Percentiles rank a stretch among this genome's conserved stretches.
These are phyloP conservation scores for Ustanciosporium gigantosporum DNA, from an alignment of 1,284 basidiomycete species.

Conservation along the genomic window DNA sequence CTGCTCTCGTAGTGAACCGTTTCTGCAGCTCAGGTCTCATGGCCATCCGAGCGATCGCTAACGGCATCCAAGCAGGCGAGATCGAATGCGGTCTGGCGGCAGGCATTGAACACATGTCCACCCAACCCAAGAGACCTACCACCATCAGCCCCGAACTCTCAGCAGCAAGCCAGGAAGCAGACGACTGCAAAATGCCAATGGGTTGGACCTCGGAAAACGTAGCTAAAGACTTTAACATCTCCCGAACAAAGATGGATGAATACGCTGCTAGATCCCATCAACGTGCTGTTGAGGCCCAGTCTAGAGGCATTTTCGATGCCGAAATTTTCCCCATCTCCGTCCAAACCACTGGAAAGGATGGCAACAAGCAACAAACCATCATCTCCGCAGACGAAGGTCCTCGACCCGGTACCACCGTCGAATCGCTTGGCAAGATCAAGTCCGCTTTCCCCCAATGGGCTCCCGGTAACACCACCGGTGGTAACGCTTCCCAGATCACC, in stretches of 20 bases:
- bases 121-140: constrained; percentile 34
- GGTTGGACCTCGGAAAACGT: constrained; percentile 83
- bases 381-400: constrained; percentile 81
- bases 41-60: constrained; percentile 78
- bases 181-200: constrained; percentile 69
- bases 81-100: constrained; percentile 82
- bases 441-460: constrained; percentile 88
- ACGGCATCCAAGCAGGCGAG: constrained; percentile 78
- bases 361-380: constrained; percentile 67
- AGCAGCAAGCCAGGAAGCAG: constrained; percentile 39
- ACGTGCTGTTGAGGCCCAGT: constrained; percentile 70
- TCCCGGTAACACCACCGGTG: constrained; percentile 76
- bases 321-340: constrained; percentile 74
- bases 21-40: constrained; percentile 75
- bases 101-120: constrained; percentile 78
- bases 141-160: constrained; percentile 39
- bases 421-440: constrained; percentile 71
- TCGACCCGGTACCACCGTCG: constrained; percentile 74
- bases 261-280: constrained; percentile 81
- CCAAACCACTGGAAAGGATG: constrained; percentile 66
- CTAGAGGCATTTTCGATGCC: constrained; percentile 71
- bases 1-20: constrained; percentile 67
- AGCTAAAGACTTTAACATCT: constrained; percentile 73
- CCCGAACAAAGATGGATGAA: constrained; percentile 80
- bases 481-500: constrained; percentile 79